Evolutionary conservation across 495 filamentous ascomycete genomes (phyloP), one percentile per base, ranked within the genome.

Genomic region (Aspergillus hancockii): DNA sequence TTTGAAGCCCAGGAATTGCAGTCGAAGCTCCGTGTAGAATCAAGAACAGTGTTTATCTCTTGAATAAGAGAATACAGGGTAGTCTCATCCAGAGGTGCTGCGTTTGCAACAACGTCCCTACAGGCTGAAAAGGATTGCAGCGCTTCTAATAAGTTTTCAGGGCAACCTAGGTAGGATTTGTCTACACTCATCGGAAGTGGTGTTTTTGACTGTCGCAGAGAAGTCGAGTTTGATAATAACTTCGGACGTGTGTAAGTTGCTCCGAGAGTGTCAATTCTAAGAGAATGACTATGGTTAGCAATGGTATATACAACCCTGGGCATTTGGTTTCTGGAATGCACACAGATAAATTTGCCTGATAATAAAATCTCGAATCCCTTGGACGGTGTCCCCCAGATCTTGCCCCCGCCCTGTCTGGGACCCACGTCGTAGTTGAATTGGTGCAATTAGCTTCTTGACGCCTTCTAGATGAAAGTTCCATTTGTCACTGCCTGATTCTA

Each of bases 381-480:
- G 63, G 31, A 69, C 36, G 31, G 65, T 77, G 63, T 55, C 66
- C 40, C 62, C 61, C 8, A 60, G 18, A 49, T 68, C 64, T 34
- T 75, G 75, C 3, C 78, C 81, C 3, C 77, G 79, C 57, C 79
- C 71, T 38, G 21, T 16, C 32, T 41, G 34, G 68, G 54, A 12
- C 52, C 34, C 30, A 0, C 40, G 19, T n/a, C 49, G 30, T 19
- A 55, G 57, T 3, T 51, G 63, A 45, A 22, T 53, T 14, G 56
- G 21, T 0, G 43, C 19, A 47, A 57, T 34, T 1, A 67, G 21
- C 16, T 49, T 67, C 21, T 70, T 70, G 9, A 78, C 76, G 5
- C 75, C 80, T 47, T 78, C 67, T 47, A 85, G 71, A 61, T 86
- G 83, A 54, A 71, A 67, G 30, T 80, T 78, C 83, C 83, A 86